Evolutionary conservation across 2,329 filamentous ascomycete genomes (phyloP), one percentile per base, ranked within the genome.

Genomic region (Zymoseptoria crescenta): DNA sequence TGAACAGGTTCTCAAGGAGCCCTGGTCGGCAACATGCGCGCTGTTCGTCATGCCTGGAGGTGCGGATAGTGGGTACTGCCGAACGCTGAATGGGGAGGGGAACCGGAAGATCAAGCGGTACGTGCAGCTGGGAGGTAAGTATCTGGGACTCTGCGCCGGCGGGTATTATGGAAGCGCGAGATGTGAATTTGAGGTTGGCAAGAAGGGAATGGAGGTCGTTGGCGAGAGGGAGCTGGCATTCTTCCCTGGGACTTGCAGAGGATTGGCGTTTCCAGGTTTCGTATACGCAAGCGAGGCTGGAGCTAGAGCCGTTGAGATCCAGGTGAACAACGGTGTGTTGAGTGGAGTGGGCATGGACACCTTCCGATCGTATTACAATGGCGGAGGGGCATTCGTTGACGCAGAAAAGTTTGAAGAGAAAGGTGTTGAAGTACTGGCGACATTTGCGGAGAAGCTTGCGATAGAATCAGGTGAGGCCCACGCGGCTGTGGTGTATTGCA

Each of bases 171-270:
- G 88, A 21, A 86, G 82, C 65, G 79, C 81, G 48, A 81, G 80
- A 63, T 96, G 93, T 71, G 94, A 99, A 73, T 99, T 97, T 64
- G 93, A 97, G 75, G 86, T 94, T 10, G 91, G 91, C 2, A 85
- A 94, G 70, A 82, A 81, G 65, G 81, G 82, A 1, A 82, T 97
- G 76, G 90, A 96, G 70, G 93, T 99, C 2, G 77, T 96, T 28
- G 94, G 94, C 0, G 81, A 86, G 52, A 81, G 94, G 48, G 94
- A 99, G 72, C 78, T 99, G 55, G 87, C 78, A 0, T 96, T 99
- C 77, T 99, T 89, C 70, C 91, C 92, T 0, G 93, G 91, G 0
- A 86, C 79, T 0, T 96, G 91, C 73, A 84, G 92, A 55, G 94
- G 94, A 0, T 83, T 90, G 60, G 93, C 93, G 3, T 96, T 96